These are phyloP conservation scores for Sphaerosporella brunnea DNA, from an alignment of 495 filamentous ascomycete species.

Conservation along the genomic window DNA sequence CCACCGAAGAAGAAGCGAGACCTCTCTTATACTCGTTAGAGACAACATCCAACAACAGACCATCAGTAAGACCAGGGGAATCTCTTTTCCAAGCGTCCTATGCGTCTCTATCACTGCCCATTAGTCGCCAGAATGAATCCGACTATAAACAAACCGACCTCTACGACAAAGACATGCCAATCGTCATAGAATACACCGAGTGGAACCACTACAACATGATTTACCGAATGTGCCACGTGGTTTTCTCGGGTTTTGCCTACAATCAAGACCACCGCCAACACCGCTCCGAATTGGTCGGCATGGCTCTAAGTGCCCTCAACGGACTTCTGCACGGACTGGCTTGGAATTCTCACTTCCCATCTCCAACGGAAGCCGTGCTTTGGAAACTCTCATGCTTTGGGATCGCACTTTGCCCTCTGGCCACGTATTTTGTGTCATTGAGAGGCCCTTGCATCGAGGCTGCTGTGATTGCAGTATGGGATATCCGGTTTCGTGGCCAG, in stretches of 20 bases:
- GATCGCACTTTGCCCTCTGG: background rate
- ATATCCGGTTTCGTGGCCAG: background rate
- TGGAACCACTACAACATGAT: background rate
- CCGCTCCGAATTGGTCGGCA: background rate
- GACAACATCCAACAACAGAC: background rate
- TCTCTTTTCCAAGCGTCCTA: no score
- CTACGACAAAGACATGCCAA: background rate
- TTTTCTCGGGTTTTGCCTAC: background rate
- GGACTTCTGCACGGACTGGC: background rate
- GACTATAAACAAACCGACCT: no score
- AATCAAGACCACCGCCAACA: background rate
- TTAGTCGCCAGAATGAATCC: no score
- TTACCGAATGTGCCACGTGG: background rate
- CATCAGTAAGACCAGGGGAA: background rate
- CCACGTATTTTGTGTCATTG: background rate
- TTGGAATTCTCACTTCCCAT: constrained; percentile 13
- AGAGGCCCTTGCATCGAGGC: background rate
- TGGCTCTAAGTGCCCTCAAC: background rate
- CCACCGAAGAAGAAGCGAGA: no score
- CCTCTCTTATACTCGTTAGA: no score
- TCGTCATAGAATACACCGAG: background rate
- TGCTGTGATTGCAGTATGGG: background rate
- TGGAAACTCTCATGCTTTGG: constrained; percentile 7
- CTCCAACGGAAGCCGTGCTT: background rate
- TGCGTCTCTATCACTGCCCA: no score